phyloP scores from a whole-genome alignment of 495 filamentous ascomycete genomes.

The Glonium stellatum region DNA sequence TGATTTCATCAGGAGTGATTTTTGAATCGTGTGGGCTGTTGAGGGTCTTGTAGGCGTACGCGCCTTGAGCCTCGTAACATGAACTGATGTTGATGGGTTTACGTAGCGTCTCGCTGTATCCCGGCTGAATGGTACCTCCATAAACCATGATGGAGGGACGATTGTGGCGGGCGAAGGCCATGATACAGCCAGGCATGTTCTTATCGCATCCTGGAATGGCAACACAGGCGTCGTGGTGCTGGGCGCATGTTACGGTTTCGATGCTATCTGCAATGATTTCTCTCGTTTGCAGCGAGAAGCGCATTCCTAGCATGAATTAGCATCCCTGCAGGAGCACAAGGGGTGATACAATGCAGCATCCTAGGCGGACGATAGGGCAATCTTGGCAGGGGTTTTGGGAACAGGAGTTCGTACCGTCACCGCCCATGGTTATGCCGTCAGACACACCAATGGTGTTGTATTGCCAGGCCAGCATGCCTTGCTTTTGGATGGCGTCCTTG shows the following conservation, averaged over 20 bases:
- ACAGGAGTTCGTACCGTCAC: conserved; percentile 57
- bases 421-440: conserved; percentile 95
- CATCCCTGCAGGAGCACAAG: conserved; percentile 10
- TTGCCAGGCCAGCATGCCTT: conserved; percentile 85
- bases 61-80: conserved; percentile 86
- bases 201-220: conserved; percentile 96
- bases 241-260: conserved; percentile 77
- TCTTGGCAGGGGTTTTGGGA: not conserved
- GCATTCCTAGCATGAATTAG: conserved; percentile 62
- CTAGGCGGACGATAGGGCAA: not conserved
- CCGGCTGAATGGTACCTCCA: conserved; percentile 83
- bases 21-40: conserved; percentile 50
- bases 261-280: conserved; percentile 95
- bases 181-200: conserved; percentile 92
- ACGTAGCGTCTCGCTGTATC: conserved; percentile 69
- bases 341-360: not conserved
- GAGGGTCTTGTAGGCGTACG: conserved; percentile 69
- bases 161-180: conserved; percentile 85
- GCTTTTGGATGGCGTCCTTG: conserved; percentile 72
- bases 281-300: conserved; percentile 89
- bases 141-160: conserved; percentile 80
- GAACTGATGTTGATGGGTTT: conserved; percentile 82
- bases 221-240: conserved; percentile 84
- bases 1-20: conserved; percentile 66
- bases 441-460: conserved; percentile 94